These are phyloP conservation scores for Alternaria longipes DNA, from an alignment of 2,329 filamentous ascomycete genomes.

Conservation along the genomic window DNA sequence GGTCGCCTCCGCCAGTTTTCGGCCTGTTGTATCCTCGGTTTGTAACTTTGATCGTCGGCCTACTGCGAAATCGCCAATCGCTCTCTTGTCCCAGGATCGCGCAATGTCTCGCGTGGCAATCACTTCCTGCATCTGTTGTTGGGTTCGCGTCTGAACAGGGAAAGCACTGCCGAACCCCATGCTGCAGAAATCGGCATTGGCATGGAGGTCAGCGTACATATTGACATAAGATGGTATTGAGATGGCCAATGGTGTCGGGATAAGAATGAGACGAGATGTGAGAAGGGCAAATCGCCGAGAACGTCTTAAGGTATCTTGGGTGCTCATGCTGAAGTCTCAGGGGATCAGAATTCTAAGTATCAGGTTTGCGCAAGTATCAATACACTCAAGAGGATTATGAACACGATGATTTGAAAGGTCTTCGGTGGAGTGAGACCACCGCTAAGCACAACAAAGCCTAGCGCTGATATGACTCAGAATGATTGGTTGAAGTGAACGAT, in stretches of 20 bases:
- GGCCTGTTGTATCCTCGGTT: neutral
- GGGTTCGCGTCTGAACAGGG: conserved; percentile 4
- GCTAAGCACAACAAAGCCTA: neutral
- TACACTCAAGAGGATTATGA: neutral
- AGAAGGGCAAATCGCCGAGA: neutral
- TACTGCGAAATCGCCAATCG: conserved; percentile 26
- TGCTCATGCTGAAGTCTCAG: neutral
- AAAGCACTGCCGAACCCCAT: conserved; percentile 4
- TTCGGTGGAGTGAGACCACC: neutral
- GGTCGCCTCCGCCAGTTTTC: neutral
- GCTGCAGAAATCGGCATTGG: neutral
- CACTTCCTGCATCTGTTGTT: conserved; percentile 17
- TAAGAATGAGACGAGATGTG: conserved; percentile 3
- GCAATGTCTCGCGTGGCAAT: conserved; percentile 25
- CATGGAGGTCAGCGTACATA: conserved; percentile 8
- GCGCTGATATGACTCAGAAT: conserved; percentile 1
- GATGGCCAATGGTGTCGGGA: conserved; percentile 9
- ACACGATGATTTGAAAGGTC: neutral
- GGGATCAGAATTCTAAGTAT: neutral
- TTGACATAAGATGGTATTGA: neutral
- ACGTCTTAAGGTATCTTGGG: neutral
- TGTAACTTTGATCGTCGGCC: conserved; percentile 13
- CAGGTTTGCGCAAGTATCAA: neutral
- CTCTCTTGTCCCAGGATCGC: conserved; percentile 20
- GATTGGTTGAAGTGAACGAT: neutral